Evolutionary conservation across 495 filamentous ascomycete species (phyloP), one percentile per base, ranked within the genome.

Genomic region (Darksidea phi): DNA sequence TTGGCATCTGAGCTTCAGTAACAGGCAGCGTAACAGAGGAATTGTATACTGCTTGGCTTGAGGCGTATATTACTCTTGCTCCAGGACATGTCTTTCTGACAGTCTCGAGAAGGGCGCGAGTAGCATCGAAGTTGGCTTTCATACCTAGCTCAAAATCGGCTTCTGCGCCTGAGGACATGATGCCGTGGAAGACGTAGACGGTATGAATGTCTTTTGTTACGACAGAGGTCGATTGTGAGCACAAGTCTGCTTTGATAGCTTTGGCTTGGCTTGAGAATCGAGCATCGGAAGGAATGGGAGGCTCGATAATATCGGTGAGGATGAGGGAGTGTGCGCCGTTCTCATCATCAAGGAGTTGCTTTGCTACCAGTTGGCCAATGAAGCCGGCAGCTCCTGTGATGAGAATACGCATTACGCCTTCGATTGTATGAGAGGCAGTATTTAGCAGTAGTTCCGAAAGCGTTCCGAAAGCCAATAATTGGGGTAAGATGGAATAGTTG

Each of bases 101-200:
- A 26, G 76, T 73, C 48, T 89, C 82, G 26, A 91, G 76, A 43
- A 93, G 76, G 26, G 75, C 73, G 15, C 84, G 77, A 2, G 84
- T 84, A n/a, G 86, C 80, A 72, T 91, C 82, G 34, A 95, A 77
- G 71, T 95, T 95, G 51, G 91, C 88, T 41, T 52, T 52, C 49
- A 52, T 72, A 72, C 87, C 88, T 13, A 89, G 77, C 46, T 90
- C 87, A 67, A 88, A 85, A 70, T 93, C 80, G 23, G 84, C 84
- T 70, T 95, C 90, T 17, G 84, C 79, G 46, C 86, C 87, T 20
- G 84, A 82, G 36, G 86, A 90, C 89, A 93, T 92, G 74, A 95
- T 90, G 47, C 90, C 90, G 73, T 95, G 90, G 66, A 95, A 84
- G 54, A 91, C 71, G 76, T 88, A 92, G 66, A 89, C 78, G 15